These are phyloP conservation scores for Teunomyces tritomae DNA, from an alignment of 805 yeast species.

Conservation along the genomic window DNA sequence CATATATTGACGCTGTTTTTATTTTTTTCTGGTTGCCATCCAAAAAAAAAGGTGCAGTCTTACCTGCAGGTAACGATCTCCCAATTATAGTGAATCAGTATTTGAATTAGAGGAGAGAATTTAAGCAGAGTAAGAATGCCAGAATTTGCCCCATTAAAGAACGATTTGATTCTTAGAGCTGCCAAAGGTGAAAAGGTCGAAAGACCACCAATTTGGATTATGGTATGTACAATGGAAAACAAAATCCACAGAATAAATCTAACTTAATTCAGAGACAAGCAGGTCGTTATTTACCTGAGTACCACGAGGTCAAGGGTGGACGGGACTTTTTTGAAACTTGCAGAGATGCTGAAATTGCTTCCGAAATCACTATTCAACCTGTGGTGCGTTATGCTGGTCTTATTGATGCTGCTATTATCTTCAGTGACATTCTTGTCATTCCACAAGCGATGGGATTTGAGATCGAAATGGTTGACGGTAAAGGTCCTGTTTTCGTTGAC, in stretches of 20 bases:
- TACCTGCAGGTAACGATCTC: no score
- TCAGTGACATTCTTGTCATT: slow-evolving; percentile 90
- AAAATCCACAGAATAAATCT: slow-evolving; percentile 3
- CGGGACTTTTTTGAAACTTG: slow-evolving; percentile 95
- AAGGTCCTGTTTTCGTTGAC: slow-evolving; percentile 88
- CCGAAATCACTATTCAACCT: slow-evolving; percentile 94
- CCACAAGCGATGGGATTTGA: slow-evolving; percentile 98
- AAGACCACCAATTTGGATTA: slow-evolving; percentile 97
- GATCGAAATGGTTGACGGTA: slow-evolving; percentile 90
- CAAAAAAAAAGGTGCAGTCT: no score
- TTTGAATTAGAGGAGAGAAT: not conserved
- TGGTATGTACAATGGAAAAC: slow-evolving; percentile 43
- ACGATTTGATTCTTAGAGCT: slow-evolving; percentile 88
- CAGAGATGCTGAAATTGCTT: slow-evolving; percentile 89
- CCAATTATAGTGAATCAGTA: no score
- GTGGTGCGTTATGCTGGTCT: slow-evolving; percentile 84
- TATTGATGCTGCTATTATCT: slow-evolving; percentile 95
- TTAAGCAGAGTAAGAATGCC: slow-evolving; percentile 17
- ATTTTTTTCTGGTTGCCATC: no score
- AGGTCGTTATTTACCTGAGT: slow-evolving; percentile 90
- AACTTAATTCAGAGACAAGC: slow-evolving; percentile 66
- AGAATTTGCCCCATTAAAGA: slow-evolving; percentile 73
- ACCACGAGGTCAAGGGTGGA: slow-evolving; percentile 80
- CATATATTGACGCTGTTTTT: not conserved
- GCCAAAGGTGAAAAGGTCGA: slow-evolving; percentile 89